Conservation (phyloP, 2,329 filamentous ascomycete species). For the Lecanicillium sp. region DNA sequence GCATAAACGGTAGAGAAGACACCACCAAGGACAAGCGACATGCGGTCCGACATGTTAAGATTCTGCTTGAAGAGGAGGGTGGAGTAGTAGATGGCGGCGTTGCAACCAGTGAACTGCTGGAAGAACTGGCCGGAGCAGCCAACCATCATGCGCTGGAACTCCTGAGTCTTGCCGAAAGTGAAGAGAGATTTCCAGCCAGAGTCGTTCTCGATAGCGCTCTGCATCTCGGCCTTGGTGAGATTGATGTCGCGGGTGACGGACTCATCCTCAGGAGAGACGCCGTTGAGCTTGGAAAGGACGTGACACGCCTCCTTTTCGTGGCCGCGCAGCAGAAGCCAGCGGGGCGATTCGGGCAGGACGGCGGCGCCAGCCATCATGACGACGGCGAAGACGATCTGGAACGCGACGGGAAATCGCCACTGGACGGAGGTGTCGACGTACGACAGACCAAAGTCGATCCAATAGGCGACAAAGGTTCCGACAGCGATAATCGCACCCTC, state of each 20-base stretch:
- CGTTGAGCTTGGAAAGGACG: constrained; percentile 26
- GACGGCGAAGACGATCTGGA: constrained; percentile 33
- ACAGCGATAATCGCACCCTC: constrained; percentile 37
- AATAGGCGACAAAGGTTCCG: constrained; percentile 38
- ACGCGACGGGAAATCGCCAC: constrained; percentile 51
- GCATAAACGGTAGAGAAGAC: constrained; percentile 51
- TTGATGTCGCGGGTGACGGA: constrained; percentile 6
- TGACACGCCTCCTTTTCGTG: constrained; percentile 34
- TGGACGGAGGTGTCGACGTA: constrained; percentile 40
- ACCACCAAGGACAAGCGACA: constrained; percentile 45
- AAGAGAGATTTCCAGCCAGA: constrained; percentile 44
- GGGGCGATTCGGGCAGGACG: constrained; percentile 41
- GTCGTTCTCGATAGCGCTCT: constrained; percentile 35
- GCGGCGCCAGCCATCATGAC: constrained; percentile 37
- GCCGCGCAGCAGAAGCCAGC: constrained; percentile 43
- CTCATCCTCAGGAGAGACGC: constrained; percentile 8
- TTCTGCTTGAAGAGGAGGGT: constrained; percentile 51
- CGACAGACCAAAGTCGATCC: constrained; percentile 35
- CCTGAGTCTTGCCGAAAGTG: constrained; percentile 58
- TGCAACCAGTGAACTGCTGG: constrained; percentile 56
- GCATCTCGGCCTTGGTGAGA: constrained; percentile 20
- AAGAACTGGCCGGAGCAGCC: constrained; percentile 54
- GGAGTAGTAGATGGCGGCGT: constrained; percentile 56
- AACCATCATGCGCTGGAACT: constrained; percentile 58
- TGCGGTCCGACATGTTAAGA: constrained; percentile 21